phyloP scores from a whole-genome alignment of 1,139 yeast genomes.

The Ogataea hybrid region DNA sequence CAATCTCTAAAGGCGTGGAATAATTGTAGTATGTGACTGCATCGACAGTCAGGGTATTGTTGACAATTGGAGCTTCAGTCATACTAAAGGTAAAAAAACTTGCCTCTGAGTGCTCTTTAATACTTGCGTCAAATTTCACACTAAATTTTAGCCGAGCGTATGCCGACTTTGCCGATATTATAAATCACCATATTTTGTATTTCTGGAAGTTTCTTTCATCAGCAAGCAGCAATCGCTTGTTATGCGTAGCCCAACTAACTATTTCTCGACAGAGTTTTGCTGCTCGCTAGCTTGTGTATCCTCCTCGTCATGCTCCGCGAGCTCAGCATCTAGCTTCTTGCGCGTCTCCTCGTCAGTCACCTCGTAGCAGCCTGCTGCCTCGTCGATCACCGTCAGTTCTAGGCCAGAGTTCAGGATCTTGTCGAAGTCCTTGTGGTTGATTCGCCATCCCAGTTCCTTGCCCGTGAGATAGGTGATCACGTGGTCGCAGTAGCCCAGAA shows the following conservation, averaged over 20 bases:
- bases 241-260: background rate
- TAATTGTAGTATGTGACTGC: conserved; percentile 20
- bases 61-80: conserved; percentile 7
- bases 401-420: conserved; percentile 32
- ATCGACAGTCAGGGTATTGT: conserved; percentile 9
- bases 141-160: background rate
- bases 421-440: conserved; percentile 51
- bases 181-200: background rate
- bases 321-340: conserved; percentile 7
- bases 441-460: conserved; percentile 61
- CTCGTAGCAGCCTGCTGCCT: conserved; percentile 32
- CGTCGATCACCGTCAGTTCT: conserved; percentile 28
- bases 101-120: background rate
- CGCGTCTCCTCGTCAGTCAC: conserved; percentile 31
- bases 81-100: background rate
- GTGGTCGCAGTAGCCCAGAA: conserved; percentile 88
- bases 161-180: background rate
- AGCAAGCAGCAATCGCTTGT: background rate
- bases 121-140: background rate
- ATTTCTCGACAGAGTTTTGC: background rate
- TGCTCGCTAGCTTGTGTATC: background rate
- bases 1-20: conserved; percentile 18
- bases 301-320: background rate
- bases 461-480: conserved; percentile 65
- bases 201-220: background rate